Percentiles rank a stretch among this genome's conserved stretches.
These are phyloP conservation scores for Boletus patriciae DNA, from an alignment of 768 basidiomycete species.

Conservation along the genomic window DNA sequence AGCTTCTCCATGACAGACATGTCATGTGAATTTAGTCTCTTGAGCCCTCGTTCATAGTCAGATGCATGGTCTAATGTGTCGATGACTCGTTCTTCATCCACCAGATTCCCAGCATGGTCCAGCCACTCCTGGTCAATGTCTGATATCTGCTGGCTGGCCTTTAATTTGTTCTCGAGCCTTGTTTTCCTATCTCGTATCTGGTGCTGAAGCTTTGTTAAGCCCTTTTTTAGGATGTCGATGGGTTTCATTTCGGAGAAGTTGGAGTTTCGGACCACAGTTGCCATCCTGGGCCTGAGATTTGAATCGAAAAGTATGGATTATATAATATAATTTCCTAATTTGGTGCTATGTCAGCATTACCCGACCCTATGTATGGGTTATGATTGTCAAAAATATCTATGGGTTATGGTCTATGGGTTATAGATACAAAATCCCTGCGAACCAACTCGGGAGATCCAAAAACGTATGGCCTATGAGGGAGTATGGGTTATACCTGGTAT, in stretches of 20 bases:
- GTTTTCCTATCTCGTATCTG: neutral
- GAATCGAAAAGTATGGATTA: too few relatives aligned
- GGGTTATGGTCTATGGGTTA: slow-evolving; percentile 2
- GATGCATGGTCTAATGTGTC: neutral
- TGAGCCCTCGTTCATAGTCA: neutral
- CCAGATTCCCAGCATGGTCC: neutral
- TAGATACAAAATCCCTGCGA: neutral
- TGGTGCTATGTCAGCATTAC: neutral
- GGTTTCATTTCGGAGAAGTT: neutral
- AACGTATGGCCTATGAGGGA: neutral
- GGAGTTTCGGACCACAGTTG: too few relatives aligned
- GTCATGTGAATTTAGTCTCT: too few relatives aligned
- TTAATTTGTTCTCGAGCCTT: neutral
- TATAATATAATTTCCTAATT: too few relatives aligned
- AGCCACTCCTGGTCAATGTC: neutral
- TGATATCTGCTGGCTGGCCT: neutral
- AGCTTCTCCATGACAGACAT: too few relatives aligned
- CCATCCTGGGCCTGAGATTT: too few relatives aligned
- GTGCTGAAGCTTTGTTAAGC: neutral
- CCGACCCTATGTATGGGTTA: neutral
- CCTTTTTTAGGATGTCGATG: neutral
- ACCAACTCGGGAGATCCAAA: neutral
- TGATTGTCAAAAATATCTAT: neutral
- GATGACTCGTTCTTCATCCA: neutral
- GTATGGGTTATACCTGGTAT: slow-evolving; percentile 1